phyloP scores from a whole-genome alignment of 495 filamentous ascomycete genomes.

The Annulohypoxylon stygium region DNA sequence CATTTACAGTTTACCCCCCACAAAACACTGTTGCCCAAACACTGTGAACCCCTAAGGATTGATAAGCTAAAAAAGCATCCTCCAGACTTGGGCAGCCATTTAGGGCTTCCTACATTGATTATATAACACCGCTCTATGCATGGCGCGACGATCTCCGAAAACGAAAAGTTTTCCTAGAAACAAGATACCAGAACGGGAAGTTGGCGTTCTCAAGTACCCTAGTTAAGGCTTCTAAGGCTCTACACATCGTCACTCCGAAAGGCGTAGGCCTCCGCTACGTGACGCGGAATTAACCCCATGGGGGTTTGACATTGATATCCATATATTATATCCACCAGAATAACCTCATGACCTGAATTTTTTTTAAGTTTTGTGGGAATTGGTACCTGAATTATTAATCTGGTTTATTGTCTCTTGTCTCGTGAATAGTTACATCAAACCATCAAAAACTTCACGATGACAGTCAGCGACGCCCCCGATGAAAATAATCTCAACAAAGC shows the following conservation, averaged over 20 bases:
- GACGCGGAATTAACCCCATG: not conserved
- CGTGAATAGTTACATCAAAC: not conserved
- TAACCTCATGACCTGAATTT: too few relatives aligned
- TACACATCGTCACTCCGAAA: slow-evolving; percentile 5
- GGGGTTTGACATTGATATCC: not conserved
- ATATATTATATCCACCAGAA: too few relatives aligned
- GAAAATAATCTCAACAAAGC: slow-evolving; percentile 3
- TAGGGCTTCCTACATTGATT: not conserved
- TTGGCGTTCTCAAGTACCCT: not conserved
- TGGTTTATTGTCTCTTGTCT: too few relatives aligned
- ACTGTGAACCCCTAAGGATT: not conserved
- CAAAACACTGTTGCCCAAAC: not conserved
- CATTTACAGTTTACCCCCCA: not conserved
- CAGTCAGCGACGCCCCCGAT: slow-evolving; percentile 24
- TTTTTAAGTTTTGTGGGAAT: too few relatives aligned
- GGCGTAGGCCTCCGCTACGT: not conserved
- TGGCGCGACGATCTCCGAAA: not conserved
- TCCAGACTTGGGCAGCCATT: not conserved
- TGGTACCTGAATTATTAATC: too few relatives aligned
- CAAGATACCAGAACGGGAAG: not conserved
- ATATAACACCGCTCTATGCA: not conserved
- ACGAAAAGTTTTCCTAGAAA: not conserved
- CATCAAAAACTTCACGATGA: slow-evolving; percentile 23
- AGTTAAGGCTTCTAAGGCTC: not conserved
- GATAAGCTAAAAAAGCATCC: not conserved